These are phyloP conservation scores for Leptosphaerulina australis DNA, from an alignment of 2,329 filamentous ascomycete genomes.

Conservation along the genomic window DNA sequence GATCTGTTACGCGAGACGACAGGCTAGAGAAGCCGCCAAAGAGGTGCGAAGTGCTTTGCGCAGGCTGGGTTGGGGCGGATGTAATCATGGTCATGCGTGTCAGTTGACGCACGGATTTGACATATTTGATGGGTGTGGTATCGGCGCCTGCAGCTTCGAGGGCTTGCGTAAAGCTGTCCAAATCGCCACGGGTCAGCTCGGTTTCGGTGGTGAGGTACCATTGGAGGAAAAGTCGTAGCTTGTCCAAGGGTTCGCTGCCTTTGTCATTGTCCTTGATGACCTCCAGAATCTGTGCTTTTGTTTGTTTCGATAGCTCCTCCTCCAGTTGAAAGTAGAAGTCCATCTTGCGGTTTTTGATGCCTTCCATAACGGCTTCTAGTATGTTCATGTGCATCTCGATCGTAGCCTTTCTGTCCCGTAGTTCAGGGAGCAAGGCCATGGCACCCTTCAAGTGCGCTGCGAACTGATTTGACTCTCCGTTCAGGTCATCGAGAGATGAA, in stretches of 20 bases:
- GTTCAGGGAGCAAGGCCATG: constrained; percentile 88
- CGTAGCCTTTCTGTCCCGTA: constrained; percentile 80
- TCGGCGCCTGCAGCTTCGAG: constrained; percentile 77
- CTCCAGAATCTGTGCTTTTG: constrained; percentile 85
- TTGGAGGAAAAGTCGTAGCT: constrained; percentile 92
- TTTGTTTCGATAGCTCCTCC: constrained; percentile 89
- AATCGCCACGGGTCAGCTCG: constrained; percentile 80
- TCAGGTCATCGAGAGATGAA: constrained; percentile 87
- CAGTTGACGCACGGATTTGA: constrained; percentile 81
- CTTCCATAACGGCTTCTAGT: constrained; percentile 75
- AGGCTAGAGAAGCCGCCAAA: constrained; percentile 94
- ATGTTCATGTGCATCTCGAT: constrained; percentile 99
- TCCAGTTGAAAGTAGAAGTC: constrained; percentile 97
- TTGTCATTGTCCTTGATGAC: constrained; percentile 81
- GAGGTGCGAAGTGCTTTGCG: constrained; percentile 73
- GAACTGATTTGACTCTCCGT: constrained; percentile 85
- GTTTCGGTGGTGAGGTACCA: constrained; percentile 90
- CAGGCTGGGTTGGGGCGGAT: constrained; percentile 72
- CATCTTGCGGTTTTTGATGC: constrained; percentile 92
- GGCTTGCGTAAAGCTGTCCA: constrained; percentile 84
- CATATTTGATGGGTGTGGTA: constrained; percentile 78
- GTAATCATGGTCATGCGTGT: constrained; percentile 99
- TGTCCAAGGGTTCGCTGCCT: constrained; percentile 83
- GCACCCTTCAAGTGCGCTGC: constrained; percentile 95
- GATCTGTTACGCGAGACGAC: constrained; percentile 88